phyloP scores from a whole-genome alignment of 2,329 filamentous ascomycete species.

The Ophiostoma tasmaniense region DNA sequence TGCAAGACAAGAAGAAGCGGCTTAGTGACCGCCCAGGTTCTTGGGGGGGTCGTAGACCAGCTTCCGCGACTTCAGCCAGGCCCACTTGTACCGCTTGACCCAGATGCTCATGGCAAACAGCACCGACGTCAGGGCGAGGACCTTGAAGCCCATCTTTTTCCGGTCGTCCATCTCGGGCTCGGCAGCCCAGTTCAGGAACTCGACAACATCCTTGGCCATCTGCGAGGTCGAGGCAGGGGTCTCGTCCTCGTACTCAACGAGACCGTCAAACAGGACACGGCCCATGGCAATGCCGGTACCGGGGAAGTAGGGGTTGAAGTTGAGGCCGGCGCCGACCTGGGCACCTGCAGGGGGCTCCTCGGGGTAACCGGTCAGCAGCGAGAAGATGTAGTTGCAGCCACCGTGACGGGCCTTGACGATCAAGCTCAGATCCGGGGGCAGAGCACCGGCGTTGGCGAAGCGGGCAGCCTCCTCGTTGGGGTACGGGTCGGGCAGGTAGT shows the following conservation, averaged over 20 bases:
- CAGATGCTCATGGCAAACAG: constrained; percentile 85
- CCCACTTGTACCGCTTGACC: constrained; percentile 99
- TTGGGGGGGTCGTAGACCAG: constrained; percentile 75
- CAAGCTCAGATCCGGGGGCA: constrained; percentile 93
- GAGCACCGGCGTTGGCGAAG: constrained; percentile 95
- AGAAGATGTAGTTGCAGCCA: constrained; percentile 98
- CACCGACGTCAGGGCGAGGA: constrained; percentile 67
- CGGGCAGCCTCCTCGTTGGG: constrained; percentile 98
- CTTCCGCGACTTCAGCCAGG: constrained; percentile 91
- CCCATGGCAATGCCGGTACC: constrained; percentile 98
- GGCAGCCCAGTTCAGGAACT: constrained; percentile 98
- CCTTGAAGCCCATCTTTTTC: constrained; percentile 99
- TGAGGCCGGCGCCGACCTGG: constrained; percentile 76
- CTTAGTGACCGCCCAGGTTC: constrained; percentile 16
- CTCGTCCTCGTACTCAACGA: constrained; percentile 96
- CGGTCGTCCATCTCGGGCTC: constrained; percentile 99
- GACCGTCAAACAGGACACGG: constrained; percentile 92
- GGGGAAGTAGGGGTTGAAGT: constrained; percentile 99
- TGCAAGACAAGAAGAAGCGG: too few relatives aligned
- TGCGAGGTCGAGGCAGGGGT: constrained; percentile 92
- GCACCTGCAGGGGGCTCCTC: constrained; percentile 91
- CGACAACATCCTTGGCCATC: constrained; percentile 98
- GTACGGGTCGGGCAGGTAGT: constrained; percentile 92
- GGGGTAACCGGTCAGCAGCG: constrained; percentile 89
- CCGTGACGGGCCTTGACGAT: constrained; percentile 97